Base-by-base conservation (phyloP, 352 stramenopile genomes). In the Globisporangium yorkense region DNA sequence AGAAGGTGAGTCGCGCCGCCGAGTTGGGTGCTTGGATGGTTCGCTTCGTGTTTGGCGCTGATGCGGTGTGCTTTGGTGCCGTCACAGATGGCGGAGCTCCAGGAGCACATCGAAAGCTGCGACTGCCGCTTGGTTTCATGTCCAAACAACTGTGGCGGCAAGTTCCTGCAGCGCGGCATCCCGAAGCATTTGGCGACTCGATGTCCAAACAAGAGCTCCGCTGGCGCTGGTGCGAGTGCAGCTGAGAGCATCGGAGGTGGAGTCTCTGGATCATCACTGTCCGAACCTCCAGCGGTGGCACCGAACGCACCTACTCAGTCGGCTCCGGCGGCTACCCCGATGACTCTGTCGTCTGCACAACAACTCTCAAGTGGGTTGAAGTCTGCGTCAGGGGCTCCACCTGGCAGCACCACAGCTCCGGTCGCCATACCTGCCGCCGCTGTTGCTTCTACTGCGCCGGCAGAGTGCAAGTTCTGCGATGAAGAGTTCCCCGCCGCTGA, bases 21-120 rank as follows among this genome's bases (percentile, higher is more conserved):
- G 3, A 27, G 27, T 5, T 5, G 20, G 20, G 18, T 52, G 31
- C n/a, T 24, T 44, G n/a, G 39, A 15, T 27, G 8, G 0, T 4
- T 18, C n/a, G 2, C 20, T 33, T 37, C 16, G 21, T 46, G 8
- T 21, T 43, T 31, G n/a, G 6, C 33, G 2, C 35, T 20, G 1
- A 29, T 41, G 9, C 27, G 15, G n/a, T 35, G 44, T 43, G 1
- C 13, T 3, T 47, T 31, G 6, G 29, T 6, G 13, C 39, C 29
- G 33, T 3, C 13, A 9, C 49, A 88, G 77, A 83, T 84, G 63
- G 70, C 72, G 0, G 80, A 93, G 43, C 67, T 93, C 16, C 77
- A 89, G 61, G 81, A 91, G 6, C 84, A 93, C 51, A 91, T 93
- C 39, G 77, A 93, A 41, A 86, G 73, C 48, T 93, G 84, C 43